Base-by-base conservation (phyloP, 164 flowering plant species). In the Sedum album region DNA sequence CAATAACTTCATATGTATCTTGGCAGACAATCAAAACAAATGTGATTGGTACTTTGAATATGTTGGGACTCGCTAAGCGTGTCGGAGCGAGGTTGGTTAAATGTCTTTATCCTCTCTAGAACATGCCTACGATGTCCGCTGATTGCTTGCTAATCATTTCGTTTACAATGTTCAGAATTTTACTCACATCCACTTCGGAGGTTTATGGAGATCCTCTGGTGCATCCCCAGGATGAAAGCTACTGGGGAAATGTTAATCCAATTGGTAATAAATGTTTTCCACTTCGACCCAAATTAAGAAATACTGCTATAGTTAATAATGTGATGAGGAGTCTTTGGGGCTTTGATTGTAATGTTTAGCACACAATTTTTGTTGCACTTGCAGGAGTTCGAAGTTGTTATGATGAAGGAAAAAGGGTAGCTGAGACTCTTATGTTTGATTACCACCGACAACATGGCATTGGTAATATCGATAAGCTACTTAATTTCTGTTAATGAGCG, bases 221-320 rank as follows among this genome's bases (percentile, higher is more conserved):
- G 75, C 97, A 92, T 77, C 97, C 97, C 36, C 97, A 92, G 62
- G 76, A 70, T 25, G 97, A 92, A 70, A 85, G 81, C 69, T 92
- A 92, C 51, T 92, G 97, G 97, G 97, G 97, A 70, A 92, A 92
- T 83, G 97, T 92, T 31, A 92, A 92, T 76, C 97, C 97, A 23
- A 92, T 92, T 64, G 97, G 97, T 89, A 82, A 11, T n/a, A n/a
- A n/a, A n/a, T n/a, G n/a, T n/a, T n/a, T n/a, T n/a, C n/a, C n/a
- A n/a, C n/a, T n/a, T n/a, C n/a, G n/a, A 69, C 68, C 46, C 11
- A 8, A 13, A 7, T 41, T 3, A 7, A 41, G 2, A 41, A 21
- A 1, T 38, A 4, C 17, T 23, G 23, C 15, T 2, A 36, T 63
- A 10, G 36, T 63, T 33, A 18, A 3, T 33, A 31, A 31, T 63